phyloP scores from a whole-genome alignment of 2,329 filamentous ascomycete genomes.

The Stachybotrys echinatus region DNA sequence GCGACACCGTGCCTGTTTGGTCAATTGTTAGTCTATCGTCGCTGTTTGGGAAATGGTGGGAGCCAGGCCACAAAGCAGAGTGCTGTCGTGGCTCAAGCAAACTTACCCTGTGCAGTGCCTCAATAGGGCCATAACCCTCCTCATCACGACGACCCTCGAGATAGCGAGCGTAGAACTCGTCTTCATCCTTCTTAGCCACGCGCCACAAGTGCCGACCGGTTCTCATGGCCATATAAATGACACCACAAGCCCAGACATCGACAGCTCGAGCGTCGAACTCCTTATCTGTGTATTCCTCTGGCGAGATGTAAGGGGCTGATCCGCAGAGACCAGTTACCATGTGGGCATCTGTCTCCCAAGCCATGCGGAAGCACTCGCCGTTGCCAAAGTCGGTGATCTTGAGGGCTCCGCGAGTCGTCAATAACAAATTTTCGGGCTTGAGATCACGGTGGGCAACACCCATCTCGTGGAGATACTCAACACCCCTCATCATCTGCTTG shows the following conservation, averaged over 20 bases:
- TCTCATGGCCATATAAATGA: slow-evolving; percentile 99
- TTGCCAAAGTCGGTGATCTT: slow-evolving; percentile 99
- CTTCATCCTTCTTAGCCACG: slow-evolving; percentile 92
- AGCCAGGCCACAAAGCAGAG: too few relatives aligned
- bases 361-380: slow-evolving; percentile 98
- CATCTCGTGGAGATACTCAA: slow-evolving; percentile 99
- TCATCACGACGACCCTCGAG: slow-evolving; percentile 89
- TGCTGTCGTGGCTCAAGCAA: too few relatives aligned
- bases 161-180: slow-evolving; percentile 95
- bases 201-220: slow-evolving; percentile 95
- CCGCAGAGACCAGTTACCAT: slow-evolving; percentile 97
- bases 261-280: slow-evolving; percentile 98
- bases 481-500: slow-evolving; percentile 98
- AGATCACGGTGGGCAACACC: slow-evolving; percentile 94
- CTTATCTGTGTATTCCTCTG: slow-evolving; percentile 90
- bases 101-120: slow-evolving; percentile 88
- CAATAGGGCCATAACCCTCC: slow-evolving; percentile 93
- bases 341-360: slow-evolving; percentile 96
- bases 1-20: slow-evolving; percentile 76
- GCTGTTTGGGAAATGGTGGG: too few relatives aligned
- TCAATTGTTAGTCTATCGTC: not conserved
- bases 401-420: slow-evolving; percentile 86
- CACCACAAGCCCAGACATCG: slow-evolving; percentile 95
- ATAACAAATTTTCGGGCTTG: slow-evolving; percentile 91
- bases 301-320: slow-evolving; percentile 94